Base-by-base conservation (phyloP, 441 rosid genomes). In the Populus trichocarpa region DNA sequence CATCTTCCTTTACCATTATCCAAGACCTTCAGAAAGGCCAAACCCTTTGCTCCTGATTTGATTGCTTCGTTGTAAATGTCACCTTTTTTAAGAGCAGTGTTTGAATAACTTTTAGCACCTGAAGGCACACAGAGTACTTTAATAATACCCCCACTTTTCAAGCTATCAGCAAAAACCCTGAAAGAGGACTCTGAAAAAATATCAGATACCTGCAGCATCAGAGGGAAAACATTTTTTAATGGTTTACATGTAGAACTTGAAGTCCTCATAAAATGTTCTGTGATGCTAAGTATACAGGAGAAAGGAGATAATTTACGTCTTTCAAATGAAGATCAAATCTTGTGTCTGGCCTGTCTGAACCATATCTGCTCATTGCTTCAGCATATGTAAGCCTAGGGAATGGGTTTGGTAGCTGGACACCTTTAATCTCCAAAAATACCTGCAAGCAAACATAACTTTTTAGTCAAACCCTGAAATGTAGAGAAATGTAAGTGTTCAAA, bases 291-390 rank as follows among this genome's bases (percentile, higher is more conserved):
- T 30, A 57, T 8, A 42, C 30, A 70, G 69, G 73, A 35, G 53
- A 79, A 79, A 42, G 83, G 28, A 75, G 78, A 80, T 69, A 42
- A 81, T 84, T 10, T 94, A 94, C 99, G 74, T 96, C 93, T 87
- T 91, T 92, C 90, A 96, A 87, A 87, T 90, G 91, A 65, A 96
- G 96, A 87, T 85, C 95, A 80, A 88, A 96, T 90, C 99, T 90
- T 77, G 87, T 88, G 84, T 96, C 99, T 59, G 98, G 98, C 83
- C 94, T 89, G 87, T 96, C 99, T 71, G 98, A 91, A 81, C 99
- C 99, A 83, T 89, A 94, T 83, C 86, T 87, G 83, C 82, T 82
- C 93, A 96, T 90, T 63, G 97, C 97, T 81, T 96, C 97, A 66
- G 93, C 89, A 83, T 91, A 96, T 70, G 98, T 91, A 72, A 96